phyloP scores from a whole-genome alignment of 495 filamentous ascomycete genomes.

The Astrothelium macrocarpum region DNA sequence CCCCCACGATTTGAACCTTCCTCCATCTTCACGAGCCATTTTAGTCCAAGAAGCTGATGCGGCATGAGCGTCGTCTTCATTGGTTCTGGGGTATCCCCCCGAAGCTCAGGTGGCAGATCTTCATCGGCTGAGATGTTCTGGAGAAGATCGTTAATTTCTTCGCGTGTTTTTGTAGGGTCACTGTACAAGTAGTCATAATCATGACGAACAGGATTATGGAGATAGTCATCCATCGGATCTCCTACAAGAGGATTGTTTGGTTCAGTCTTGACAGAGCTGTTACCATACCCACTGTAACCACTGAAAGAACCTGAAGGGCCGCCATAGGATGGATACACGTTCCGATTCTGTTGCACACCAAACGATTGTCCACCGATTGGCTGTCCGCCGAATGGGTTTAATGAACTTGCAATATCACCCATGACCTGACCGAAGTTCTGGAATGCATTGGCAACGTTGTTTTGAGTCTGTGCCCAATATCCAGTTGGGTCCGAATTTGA shows the following conservation, averaged over 20 bases:
- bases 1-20: constrained; percentile 68
- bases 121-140: constrained; percentile 32
- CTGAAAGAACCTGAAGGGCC: neutral
- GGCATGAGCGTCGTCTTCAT: constrained; percentile 64
- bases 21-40: constrained; percentile 79
- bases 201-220: neutral
- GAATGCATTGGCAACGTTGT: neutral
- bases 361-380: neutral
- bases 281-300: constrained; percentile 1
- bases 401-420: neutral
- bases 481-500: constrained; percentile 8
- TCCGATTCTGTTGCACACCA: neutral
- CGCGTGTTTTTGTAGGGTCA: constrained; percentile 19
- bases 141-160: constrained; percentile 27
- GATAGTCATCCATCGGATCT: neutral
- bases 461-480: neutral
- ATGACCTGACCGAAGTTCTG: neutral
- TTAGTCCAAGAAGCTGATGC: constrained; percentile 74
- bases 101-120: constrained; percentile 27
- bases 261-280: neutral
- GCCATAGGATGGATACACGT: constrained; percentile 6
- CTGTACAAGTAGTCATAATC: constrained; percentile 15
- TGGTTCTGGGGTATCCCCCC: constrained; percentile 51
- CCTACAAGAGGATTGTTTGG: constrained; percentile 10
- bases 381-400: neutral